Evolutionary conservation across 805 yeast species (phyloP).

Genomic region (Cyberlindnera amylophila): DNA sequence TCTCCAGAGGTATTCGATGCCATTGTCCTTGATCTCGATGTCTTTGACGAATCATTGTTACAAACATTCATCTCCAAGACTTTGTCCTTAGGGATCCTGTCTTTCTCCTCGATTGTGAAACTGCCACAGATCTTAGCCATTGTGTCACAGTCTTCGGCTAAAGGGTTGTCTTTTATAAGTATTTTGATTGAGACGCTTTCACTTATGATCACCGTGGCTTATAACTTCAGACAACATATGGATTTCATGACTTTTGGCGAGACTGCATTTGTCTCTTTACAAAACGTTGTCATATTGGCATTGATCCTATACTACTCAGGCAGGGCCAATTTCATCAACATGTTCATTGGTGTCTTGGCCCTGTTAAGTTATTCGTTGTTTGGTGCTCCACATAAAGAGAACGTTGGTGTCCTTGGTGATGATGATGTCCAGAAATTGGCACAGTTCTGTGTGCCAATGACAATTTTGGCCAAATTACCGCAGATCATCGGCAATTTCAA

Average conservation of each 20-base stretch:
- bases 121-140: conserved; percentile 39
- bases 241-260: conserved; percentile 40
- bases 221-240: conserved; percentile 32
- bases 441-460: conserved; percentile 34
- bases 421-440: conserved; percentile 26
- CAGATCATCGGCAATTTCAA: conserved; percentile 36
- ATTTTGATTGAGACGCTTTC: conserved; percentile 33
- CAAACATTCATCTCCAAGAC: conserved; percentile 31
- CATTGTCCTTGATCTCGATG: conserved; percentile 25
- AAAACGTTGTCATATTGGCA: conserved; percentile 31
- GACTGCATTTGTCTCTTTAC: conserved; percentile 32
- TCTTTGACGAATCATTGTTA: conserved; percentile 25
- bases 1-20: conserved; percentile 27
- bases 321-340: conserved; percentile 16
- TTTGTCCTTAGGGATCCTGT: conserved; percentile 34
- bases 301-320: conserved; percentile 27
- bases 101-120: conserved; percentile 35
- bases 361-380: conserved; percentile 20
- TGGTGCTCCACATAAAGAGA: conserved; percentile 14
- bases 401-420: conserved; percentile 24
- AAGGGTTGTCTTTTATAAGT: conserved; percentile 33
- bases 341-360: conserved; percentile 20
- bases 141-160: conserved; percentile 29
- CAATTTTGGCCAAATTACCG: conserved; percentile 36
- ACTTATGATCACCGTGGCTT: conserved; percentile 33